These are phyloP conservation scores for Podaxis mareebaensis DNA, from an alignment of 768 basidiomycete genomes.

Conservation along the genomic window DNA sequence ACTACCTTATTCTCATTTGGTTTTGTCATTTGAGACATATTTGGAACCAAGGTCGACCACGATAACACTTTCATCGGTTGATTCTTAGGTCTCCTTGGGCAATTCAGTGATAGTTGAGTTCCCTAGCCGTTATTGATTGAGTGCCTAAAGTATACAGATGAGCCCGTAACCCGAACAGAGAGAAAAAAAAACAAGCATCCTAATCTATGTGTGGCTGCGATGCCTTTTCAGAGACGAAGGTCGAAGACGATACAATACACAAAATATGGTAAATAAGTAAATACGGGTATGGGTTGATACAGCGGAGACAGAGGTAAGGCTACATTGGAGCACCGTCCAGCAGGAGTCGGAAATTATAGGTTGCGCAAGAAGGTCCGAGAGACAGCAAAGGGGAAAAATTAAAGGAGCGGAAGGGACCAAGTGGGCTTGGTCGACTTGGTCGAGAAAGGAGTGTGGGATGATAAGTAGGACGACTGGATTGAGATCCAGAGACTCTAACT, in stretches of 20 bases:
- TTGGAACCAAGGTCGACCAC: not conserved
- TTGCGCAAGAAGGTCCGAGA: not conserved
- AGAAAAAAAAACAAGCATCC: not conserved
- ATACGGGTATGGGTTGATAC: not conserved
- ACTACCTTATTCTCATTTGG: not conserved
- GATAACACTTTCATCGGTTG: not conserved
- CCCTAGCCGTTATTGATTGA: not conserved
- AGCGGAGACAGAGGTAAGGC: not conserved
- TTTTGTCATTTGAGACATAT: not conserved
- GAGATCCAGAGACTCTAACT: not conserved
- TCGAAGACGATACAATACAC: conserved; percentile 4
- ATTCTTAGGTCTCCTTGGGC: not conserved
- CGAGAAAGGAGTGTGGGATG: no score
- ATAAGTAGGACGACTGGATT: no score
- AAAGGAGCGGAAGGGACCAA: not conserved
- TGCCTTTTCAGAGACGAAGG: not conserved
- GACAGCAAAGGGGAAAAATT: not conserved
- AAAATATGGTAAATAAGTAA: not conserved
- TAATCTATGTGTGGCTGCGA: not conserved
- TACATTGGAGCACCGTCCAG: not conserved
- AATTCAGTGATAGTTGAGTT: not conserved
- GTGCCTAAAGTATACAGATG: conserved; percentile 1
- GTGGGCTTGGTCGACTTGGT: no score
- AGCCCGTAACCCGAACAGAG: not conserved
- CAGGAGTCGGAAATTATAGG: not conserved